Evolutionary conservation across 106 monocot genomes (phyloP).

Genomic region (Allium fistulosum): DNA sequence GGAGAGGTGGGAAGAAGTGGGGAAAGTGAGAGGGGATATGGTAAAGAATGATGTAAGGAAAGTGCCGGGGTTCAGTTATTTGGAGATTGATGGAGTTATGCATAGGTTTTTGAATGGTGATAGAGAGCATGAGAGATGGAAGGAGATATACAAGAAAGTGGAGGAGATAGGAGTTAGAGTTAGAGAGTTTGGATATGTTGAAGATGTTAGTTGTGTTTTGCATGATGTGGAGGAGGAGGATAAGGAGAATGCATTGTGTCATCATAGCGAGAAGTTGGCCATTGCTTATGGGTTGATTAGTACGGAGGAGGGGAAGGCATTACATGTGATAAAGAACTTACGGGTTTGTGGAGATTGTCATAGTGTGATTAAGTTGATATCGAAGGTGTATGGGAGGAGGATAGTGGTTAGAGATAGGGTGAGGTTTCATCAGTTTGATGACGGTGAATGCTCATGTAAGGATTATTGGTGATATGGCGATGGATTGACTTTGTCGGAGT

Average conservation of each 20-base stretch:
- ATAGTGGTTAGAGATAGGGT: constrained; percentile 20
- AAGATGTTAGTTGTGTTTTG: constrained; percentile 55
- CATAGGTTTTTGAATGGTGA: constrained; percentile 76
- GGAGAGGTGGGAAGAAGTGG: constrained; percentile 72
- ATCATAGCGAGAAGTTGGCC: constrained; percentile 32
- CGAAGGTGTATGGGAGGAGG: constrained; percentile 16
- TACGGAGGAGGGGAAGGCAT: neutral
- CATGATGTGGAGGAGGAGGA: constrained; percentile 92
- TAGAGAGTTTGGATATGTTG: constrained; percentile 44
- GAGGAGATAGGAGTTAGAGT: constrained; percentile 55
- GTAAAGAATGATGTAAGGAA: constrained; percentile 52
- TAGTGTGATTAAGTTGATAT: constrained; percentile 15
- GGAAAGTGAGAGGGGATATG: constrained; percentile 64
- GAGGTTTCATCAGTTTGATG: constrained; percentile 19
- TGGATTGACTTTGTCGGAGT: too few species aligned
- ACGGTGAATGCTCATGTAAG: constrained; percentile 17
- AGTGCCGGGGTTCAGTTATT: constrained; percentile 69
- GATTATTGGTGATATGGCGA: constrained; percentile 10
- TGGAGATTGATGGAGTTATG: constrained; percentile 39
- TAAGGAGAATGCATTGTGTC: constrained; percentile 58
- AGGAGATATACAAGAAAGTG: constrained; percentile 50
- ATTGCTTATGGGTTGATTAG: constrained; percentile 24
- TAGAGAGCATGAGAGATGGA: constrained; percentile 42
- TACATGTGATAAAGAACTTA: constrained; percentile 20
- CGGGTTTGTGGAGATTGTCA: constrained; percentile 26